Evolutionary conservation across 148 eudicot genomes (phyloP).

Genomic region (Camellia japonica): DNA sequence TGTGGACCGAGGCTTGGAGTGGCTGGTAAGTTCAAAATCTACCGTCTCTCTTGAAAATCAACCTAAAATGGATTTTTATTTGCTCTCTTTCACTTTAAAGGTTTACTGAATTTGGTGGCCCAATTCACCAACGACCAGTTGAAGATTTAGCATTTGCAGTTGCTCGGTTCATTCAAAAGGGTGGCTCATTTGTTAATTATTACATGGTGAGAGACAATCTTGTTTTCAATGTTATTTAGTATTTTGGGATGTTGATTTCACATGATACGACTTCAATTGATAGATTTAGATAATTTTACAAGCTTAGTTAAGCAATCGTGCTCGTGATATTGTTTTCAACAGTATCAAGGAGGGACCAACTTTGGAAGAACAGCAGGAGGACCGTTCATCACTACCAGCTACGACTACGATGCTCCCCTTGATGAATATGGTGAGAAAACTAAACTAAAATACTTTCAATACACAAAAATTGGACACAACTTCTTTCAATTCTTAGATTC

Average conservation of each 20-base stretch:
- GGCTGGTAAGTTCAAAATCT: conserved; percentile 64
- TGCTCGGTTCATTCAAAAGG: conserved; percentile 84
- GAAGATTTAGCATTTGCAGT: conserved; percentile 95
- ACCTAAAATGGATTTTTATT: conserved; percentile 6
- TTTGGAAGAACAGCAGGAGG: conserved; percentile 98
- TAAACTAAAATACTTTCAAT: neutral
- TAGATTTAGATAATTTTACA: neutral
- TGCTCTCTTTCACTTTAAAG: conserved; percentile 29
- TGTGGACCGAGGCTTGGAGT: conserved; percentile 99
- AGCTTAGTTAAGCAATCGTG: neutral
- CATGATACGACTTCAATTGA: neutral
- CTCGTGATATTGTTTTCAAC: conserved; percentile 9
- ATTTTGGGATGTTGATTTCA: neutral
- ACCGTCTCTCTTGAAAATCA: neutral
- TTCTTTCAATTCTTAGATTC: neutral
- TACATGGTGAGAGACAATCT: conserved; percentile 66
- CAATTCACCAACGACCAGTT: conserved; percentile 76
- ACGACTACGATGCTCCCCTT: conserved; percentile 95
- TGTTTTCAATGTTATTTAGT: neutral
- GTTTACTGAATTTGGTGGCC: conserved; percentile 91
- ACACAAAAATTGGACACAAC: neutral
- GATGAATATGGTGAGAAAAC: conserved; percentile 81
- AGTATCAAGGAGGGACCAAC: conserved; percentile 99
- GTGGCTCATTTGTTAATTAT: conserved; percentile 91
- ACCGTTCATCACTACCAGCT: conserved; percentile 94